phyloP scores from a whole-genome alignment of 2,329 filamentous ascomycete species.

The Tricladium varicosporioides region DNA sequence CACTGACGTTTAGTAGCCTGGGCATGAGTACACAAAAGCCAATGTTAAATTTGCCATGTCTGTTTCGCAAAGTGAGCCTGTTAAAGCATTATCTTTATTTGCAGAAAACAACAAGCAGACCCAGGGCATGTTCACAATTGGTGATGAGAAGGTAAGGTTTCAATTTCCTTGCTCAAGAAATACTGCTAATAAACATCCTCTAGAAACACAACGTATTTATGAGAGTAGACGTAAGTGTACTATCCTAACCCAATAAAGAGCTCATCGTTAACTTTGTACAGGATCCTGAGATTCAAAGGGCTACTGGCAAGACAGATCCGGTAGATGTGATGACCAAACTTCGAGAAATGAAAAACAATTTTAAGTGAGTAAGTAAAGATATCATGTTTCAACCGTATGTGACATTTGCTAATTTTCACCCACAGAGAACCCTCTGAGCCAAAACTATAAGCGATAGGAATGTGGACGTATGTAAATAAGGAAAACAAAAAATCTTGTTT shows the following conservation, averaged over 20 bases:
- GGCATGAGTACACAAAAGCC: slow-evolving; percentile 96
- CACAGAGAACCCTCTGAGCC: background rate
- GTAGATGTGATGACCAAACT: slow-evolving; percentile 82
- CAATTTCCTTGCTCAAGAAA: background rate
- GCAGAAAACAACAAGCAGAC: slow-evolving; percentile 81
- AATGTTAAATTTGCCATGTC: slow-evolving; percentile 87
- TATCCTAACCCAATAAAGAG: background rate
- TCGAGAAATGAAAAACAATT: slow-evolving; percentile 82
- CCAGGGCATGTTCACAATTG: slow-evolving; percentile 94
- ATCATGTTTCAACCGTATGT: background rate
- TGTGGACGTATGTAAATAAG: background rate
- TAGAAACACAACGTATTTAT: slow-evolving; percentile 96
- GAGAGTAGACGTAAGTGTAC: slow-evolving; percentile 67
- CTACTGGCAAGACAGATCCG: slow-evolving; percentile 76
- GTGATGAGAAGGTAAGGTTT: slow-evolving; percentile 81
- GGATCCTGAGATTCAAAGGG: slow-evolving; percentile 82
- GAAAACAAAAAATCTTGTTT: background rate
- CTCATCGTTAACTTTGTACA: slow-evolving; percentile 35
- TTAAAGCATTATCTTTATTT: slow-evolving; percentile 75
- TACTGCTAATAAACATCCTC: slow-evolving; percentile 13
- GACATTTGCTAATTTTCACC: background rate
- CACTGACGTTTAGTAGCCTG: slow-evolving; percentile 56
- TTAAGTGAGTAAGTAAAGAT: slow-evolving; percentile 34
- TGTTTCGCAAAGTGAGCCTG: slow-evolving; percentile 70
- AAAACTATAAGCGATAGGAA: background rate